Evolutionary conservation across 2,329 filamentous ascomycete genomes (phyloP), one percentile per base, ranked within the genome.

Genomic region (Cercospora sojina): DNA sequence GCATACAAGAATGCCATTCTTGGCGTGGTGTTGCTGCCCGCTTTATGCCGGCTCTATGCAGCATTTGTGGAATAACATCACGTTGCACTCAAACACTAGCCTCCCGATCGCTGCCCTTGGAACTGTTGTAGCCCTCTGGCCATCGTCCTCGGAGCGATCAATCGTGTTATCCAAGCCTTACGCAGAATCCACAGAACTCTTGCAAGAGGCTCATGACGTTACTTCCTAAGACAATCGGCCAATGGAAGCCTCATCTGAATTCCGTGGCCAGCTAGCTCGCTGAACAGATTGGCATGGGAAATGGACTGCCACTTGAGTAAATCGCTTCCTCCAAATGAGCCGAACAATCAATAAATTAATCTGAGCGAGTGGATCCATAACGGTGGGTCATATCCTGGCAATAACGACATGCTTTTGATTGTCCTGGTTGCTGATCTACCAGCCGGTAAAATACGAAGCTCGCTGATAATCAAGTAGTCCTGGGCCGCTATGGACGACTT

Each of bases 391-490:
- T 18, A 16, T 41, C 38, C n/a, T 41, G 20, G 43, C 43, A 18
- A 47, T 47, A 18, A 47, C n/a, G 20, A 20, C 20, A 47, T 47
- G 43, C 10, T 47, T 23, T 18, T 47, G 43, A 18, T 47, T 23
- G 43, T 47, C 9, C n/a, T 23, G 35, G 35, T 41, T 41, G 35
- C 35, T 41, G 43, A 13, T 23, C 23, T 23, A 62, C 60, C 60
- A 62, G 25, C 29, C 60, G 38, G 49, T 62, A 13, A 32, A 35
- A 29, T 20, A 56, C 13, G 47, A 25, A 41, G 60, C 47, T 18
- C 60, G 60, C 35, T 25, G 25, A 61, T 72, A 72, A 20, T 67
- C 65, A 9, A 69, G 32, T 7, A 20, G 9, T 6, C 71, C 67
- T 31, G 49, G 10, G 1, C 63, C 69, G 31, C 65, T 63, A 25